These are phyloP conservation scores for Botrytis porri DNA, from an alignment of 2,329 filamentous ascomycete genomes.

Conservation along the genomic window DNA sequence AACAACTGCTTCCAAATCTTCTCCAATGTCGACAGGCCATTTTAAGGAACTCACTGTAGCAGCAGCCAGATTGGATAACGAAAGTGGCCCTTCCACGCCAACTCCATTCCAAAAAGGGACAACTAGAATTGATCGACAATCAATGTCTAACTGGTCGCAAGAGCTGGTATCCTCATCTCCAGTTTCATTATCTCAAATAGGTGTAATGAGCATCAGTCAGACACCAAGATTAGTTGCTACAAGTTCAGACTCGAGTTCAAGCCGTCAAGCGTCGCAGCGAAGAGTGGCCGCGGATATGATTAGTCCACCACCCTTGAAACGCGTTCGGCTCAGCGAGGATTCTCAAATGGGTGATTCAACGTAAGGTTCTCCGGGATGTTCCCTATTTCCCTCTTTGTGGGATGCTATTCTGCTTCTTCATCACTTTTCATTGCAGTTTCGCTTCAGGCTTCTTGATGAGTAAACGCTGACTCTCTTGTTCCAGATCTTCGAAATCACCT, in stretches of 20 bases:
- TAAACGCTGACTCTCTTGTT: neutral
- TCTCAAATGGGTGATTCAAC: neutral
- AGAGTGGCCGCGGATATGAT: conserved; percentile 26
- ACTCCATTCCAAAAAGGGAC: neutral
- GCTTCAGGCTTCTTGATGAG: neutral
- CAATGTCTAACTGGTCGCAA: neutral
- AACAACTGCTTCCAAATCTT: neutral
- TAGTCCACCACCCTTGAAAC: conserved; percentile 24
- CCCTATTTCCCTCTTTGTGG: neutral
- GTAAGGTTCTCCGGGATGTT: neutral
- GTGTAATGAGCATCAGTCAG: neutral
- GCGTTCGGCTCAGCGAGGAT: conserved; percentile 22
- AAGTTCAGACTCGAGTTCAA: conserved; percentile 19
- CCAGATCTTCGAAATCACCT: neutral
- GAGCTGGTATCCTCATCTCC: neutral
- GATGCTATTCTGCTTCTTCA: neutral
- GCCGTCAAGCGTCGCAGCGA: conserved; percentile 24
- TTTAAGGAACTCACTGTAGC: neutral
- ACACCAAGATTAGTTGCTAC: neutral
- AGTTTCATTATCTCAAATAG: neutral
- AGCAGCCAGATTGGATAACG: neutral
- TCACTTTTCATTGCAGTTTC: neutral
- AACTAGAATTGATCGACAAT: neutral
- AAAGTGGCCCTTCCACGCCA: neutral
- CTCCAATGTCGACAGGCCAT: neutral